Evolutionary conservation across 345 rosid genomes (phyloP).

Genomic region (Lepidium sativum): DNA sequence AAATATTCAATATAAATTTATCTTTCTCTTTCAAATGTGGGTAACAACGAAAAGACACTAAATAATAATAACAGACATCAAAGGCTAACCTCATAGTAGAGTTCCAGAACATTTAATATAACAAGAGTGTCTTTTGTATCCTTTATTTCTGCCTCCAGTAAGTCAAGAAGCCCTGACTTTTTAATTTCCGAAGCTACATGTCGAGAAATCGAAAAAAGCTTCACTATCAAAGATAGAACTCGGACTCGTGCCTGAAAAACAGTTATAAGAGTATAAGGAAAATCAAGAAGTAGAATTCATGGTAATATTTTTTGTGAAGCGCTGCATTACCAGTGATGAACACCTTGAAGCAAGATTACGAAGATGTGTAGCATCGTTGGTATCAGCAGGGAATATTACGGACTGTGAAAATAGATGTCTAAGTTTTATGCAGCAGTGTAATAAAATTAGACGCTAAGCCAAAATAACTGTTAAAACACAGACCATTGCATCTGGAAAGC

Average conservation of each 20-base stretch:
- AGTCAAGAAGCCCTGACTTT: constrained; percentile 55
- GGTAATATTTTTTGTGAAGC: not conserved
- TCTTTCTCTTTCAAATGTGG: constrained; percentile 1
- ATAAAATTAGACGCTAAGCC: not conserved
- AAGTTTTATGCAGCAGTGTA: not conserved
- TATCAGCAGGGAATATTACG: constrained; percentile 51
- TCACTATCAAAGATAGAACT: constrained; percentile 73
- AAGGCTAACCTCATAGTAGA: constrained; percentile 67
- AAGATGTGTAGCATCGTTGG: constrained; percentile 49
- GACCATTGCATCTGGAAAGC: constrained; percentile 61
- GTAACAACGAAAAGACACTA: not conserved
- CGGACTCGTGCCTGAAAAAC: constrained; percentile 73
- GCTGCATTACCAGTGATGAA: constrained; percentile 57
- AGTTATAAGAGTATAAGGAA: not conserved
- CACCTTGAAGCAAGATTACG: constrained; percentile 51
- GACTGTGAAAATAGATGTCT: constrained; percentile 34
- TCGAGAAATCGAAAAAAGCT: constrained; percentile 71
- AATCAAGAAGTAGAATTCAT: not conserved
- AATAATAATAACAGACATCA: not conserved
- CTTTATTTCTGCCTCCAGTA: constrained; percentile 67
- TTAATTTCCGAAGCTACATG: constrained; percentile 55
- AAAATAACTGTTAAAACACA: constrained; percentile 18
- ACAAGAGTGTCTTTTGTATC: constrained; percentile 56
- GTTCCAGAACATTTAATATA: constrained; percentile 66
- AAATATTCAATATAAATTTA: not conserved